Evolutionary conservation across 2,329 filamentous ascomycete species (phyloP), one percentile per base, ranked within the genome.

Genomic region (Fusarium robinianum): DNA sequence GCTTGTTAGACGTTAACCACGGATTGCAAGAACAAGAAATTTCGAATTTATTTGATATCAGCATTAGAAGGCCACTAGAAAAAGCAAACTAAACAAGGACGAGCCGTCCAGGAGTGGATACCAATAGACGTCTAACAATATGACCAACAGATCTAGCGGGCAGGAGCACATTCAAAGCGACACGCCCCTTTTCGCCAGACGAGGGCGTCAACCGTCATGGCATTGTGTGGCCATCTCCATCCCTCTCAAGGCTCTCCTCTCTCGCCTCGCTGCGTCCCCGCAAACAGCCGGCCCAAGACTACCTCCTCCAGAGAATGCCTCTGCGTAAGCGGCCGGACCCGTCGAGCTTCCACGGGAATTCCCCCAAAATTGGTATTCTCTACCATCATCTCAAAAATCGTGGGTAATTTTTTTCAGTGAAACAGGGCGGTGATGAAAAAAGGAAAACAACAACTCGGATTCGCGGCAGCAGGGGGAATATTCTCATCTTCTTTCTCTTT

Each of bases 41-140:
- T 58, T 66, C 65, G 61, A 70, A 72, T 69, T 69, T 70, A 71
- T 72, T 70, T 74, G 73, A 79, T 79, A 78, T 80, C 73, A 79
- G 77, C 75, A 81, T 81, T 81, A 81, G 72, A 80, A 79, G 74
- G 73, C 71, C 73, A 79, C 71, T 80, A 81, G 65, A 74, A 75
- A 70, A 77, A 69, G 67, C 72, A 70, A 70, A 62, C 61, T n/a
- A 63, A 62, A 63, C 62, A 63, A 63, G 61, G 53, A 52, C 51
- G 42, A 53, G 52, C 53, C 61, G 51, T 57, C 55, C 53, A 61
- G 58, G 58, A 57, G 57, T 49, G 57, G 57, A 55, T 58, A 62
- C 60, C 60, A 45, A 61, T 59, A 57, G n/a, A 54, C 41, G 49
- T 53, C 49, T 54, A 41, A 56, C 32, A 56, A 24, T n/a, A n/a